Conservation (phyloP, 306 rosid genomes). For the Dicorynia guianensis region DNA sequence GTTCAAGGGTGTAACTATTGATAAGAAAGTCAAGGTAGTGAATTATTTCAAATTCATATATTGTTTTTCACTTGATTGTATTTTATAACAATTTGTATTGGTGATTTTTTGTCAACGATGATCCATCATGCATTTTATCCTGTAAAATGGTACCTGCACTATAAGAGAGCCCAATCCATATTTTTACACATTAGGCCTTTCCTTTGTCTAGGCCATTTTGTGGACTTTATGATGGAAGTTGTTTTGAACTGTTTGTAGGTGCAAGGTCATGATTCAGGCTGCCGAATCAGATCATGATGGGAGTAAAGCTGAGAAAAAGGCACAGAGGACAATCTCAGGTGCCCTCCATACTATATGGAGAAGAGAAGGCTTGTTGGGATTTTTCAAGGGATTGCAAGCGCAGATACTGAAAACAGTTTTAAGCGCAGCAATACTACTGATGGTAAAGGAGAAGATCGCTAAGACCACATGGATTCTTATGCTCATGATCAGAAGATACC, state of each 20-base stretch:
- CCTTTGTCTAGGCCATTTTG: conserved; percentile 27
- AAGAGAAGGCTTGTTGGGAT: conserved; percentile 83
- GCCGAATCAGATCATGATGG: conserved; percentile 67
- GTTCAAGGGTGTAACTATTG: no score
- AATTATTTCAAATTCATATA: no score
- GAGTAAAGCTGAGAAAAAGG: conserved; percentile 54
- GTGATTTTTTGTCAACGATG: no score
- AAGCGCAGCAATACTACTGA: conserved; percentile 85
- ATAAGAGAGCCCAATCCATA: no score
- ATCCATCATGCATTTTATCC: no score
- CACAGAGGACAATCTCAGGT: conserved; percentile 71
- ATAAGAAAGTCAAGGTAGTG: no score
- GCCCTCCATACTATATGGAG: conserved; percentile 74
- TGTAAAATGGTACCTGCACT: no score
- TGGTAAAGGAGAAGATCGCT: conserved; percentile 93
- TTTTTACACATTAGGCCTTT: not conserved
- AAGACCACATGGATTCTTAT: conserved; percentile 78
- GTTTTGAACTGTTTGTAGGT: conserved; percentile 59
- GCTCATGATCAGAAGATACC: conserved; percentile 65
- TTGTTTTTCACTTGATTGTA: no score
- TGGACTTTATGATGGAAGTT: conserved; percentile 28
- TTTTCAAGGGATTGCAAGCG: conserved; percentile 90
- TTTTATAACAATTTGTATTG: no score
- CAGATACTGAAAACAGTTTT: conserved; percentile 94
- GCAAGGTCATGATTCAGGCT: conserved; percentile 91